A percentile compares a stretch with the other conserved stretches of the same genome.
These are phyloP conservation scores for Dioszegia aurantiaca DNA, from an alignment of 768 basidiomycete species.

Conservation along the genomic window DNA sequence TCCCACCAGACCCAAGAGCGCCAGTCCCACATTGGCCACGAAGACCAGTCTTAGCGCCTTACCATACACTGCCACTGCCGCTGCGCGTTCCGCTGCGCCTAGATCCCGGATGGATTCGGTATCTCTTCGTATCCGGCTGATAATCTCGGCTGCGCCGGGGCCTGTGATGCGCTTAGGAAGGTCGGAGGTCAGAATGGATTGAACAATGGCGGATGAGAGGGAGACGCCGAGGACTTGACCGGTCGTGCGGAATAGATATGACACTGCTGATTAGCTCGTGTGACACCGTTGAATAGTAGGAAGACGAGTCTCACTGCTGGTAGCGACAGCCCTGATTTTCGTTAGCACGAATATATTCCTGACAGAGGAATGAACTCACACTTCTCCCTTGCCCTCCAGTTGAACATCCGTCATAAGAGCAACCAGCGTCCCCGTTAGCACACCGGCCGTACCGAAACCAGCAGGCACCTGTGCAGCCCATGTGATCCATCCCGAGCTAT, in stretches of 20 bases:
- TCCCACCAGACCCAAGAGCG: slow-evolving; percentile 29
- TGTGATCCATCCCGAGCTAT: slow-evolving; percentile 50
- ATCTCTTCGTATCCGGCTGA: slow-evolving; percentile 47
- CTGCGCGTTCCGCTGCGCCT: slow-evolving; percentile 16
- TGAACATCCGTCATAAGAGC: slow-evolving; percentile 46
- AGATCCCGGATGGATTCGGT: slow-evolving; percentile 47
- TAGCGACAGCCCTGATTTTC: slow-evolving; percentile 60
- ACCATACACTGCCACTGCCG: slow-evolving; percentile 42
- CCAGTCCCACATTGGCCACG: slow-evolving; percentile 36
- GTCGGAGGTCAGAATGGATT: slow-evolving; percentile 69
- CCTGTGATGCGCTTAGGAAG: slow-evolving; percentile 73
- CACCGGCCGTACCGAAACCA: slow-evolving; percentile 44
- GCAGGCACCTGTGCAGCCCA: slow-evolving; percentile 43
- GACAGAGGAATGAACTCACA: slow-evolving; percentile 24
- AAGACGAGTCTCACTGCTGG: slow-evolving; percentile 66
- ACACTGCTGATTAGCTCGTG: slow-evolving; percentile 60
- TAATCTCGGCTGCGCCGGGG: slow-evolving; percentile 59
- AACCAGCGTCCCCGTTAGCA: slow-evolving; percentile 46
- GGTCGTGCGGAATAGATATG: slow-evolving; percentile 87
- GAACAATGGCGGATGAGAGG: slow-evolving; percentile 76
- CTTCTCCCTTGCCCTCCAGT: slow-evolving; percentile 38
- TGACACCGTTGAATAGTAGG: neutral
- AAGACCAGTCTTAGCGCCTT: slow-evolving; percentile 45
- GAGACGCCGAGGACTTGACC: slow-evolving; percentile 96
- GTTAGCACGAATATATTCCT: slow-evolving; percentile 11